phyloP scores from a whole-genome alignment of 441 rosid genomes.

The Pelargonium fulgidum region DNA sequence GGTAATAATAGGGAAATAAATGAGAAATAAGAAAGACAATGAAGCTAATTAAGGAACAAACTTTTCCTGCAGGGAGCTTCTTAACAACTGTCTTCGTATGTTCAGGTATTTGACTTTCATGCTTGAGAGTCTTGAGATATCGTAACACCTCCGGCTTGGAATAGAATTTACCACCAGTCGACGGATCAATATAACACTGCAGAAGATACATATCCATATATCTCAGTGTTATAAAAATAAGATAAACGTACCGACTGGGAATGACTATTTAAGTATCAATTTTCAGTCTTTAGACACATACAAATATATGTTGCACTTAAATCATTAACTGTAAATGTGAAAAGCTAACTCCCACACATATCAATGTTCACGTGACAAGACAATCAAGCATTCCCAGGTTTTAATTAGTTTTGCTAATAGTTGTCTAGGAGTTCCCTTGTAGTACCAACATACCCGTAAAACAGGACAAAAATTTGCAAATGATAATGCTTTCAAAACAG shows the following conservation, averaged over 20 bases:
- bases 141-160: conserved; percentile 38
- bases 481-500: not conserved
- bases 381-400: conserved; percentile 1
- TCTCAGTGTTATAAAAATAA: too few species aligned
- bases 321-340: not conserved
- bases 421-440: not conserved
- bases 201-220: not conserved
- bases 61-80: conserved; percentile 18
- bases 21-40: conserved; percentile 1
- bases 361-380: conserved; percentile 4
- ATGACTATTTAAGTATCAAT: not conserved
- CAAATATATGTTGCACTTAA: not conserved
- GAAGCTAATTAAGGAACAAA: conserved; percentile 19
- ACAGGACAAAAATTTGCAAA: conserved; percentile 13
- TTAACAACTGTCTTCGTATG: conserved; percentile 12
- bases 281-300: not conserved
- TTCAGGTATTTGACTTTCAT: conserved; percentile 14
- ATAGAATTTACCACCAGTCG: conserved; percentile 29
- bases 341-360: conserved; percentile 1
- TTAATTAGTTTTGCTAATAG: conserved; percentile 9
- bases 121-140: conserved; percentile 26
- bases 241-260: not conserved
- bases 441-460: conserved; percentile 1
- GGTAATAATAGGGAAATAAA: not conserved
- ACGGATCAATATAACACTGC: conserved; percentile 34